A percentile compares a stretch with the other conserved stretches of the same genome.
These are phyloP conservation scores for Penicillium sp. DNA, from an alignment of 2,329 filamentous ascomycete genomes.

Conservation along the genomic window DNA sequence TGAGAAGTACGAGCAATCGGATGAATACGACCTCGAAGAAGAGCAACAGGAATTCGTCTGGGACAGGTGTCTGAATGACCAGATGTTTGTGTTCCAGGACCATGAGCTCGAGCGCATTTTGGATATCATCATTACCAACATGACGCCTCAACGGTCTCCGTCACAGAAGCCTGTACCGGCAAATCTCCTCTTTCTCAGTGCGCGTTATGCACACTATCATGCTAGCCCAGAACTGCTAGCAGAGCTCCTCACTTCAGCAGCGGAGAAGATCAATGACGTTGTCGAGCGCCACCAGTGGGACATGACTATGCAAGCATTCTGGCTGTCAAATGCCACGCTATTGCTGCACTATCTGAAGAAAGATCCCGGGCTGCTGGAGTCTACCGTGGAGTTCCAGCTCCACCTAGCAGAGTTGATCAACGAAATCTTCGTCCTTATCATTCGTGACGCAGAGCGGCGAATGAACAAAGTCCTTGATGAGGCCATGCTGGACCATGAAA, in stretches of 20 bases:
- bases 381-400: slow-evolving; percentile 85
- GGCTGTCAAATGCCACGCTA: slow-evolving; percentile 95
- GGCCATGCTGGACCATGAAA: slow-evolving; percentile 96
- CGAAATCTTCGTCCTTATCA: slow-evolving; percentile 97
- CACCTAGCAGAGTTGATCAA: slow-evolving; percentile 94
- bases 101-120: slow-evolving; percentile 87
- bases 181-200: slow-evolving; percentile 94
- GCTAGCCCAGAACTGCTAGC: slow-evolving; percentile 81
- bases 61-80: slow-evolving; percentile 90
- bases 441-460: slow-evolving; percentile 89
- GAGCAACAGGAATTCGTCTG: slow-evolving; percentile 95
- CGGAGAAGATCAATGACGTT: slow-evolving; percentile 95
- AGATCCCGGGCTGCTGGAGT: slow-evolving; percentile 75
- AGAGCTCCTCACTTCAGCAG: slow-evolving; percentile 77
- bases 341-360: slow-evolving; percentile 97
- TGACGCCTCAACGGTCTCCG: slow-evolving; percentile 92
- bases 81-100: slow-evolving; percentile 99
- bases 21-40: slow-evolving; percentile 85
- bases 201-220: slow-evolving; percentile 95
- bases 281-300: slow-evolving; percentile 98
- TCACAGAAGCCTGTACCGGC: slow-evolving; percentile 98
- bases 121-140: slow-evolving; percentile 94
- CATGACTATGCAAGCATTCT: slow-evolving; percentile 98
- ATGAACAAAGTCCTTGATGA: slow-evolving; percentile 93
- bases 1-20: slow-evolving; percentile 80